These are phyloP conservation scores for Phytophthora pini DNA, from an alignment of 352 stramenopile species.

Conservation along the genomic window DNA sequence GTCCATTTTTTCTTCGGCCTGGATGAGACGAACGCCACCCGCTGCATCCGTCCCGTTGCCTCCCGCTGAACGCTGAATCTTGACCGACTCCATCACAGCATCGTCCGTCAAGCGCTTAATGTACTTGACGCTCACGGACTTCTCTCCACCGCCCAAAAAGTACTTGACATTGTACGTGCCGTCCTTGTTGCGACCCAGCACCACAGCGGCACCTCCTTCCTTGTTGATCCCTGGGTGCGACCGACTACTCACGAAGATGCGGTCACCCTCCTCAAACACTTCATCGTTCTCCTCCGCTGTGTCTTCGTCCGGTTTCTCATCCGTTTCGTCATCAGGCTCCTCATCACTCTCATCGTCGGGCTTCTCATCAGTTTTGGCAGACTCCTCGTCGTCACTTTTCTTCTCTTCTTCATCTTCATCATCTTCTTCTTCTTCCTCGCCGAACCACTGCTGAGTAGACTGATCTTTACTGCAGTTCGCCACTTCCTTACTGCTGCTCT, in stretches of 20 bases:
- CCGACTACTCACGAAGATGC: slow-evolving; percentile 77
- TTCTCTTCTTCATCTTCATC: slow-evolving; percentile 21
- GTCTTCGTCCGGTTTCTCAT: slow-evolving; percentile 9
- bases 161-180: slow-evolving; percentile 88
- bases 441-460: slow-evolving; percentile 47
- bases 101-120: slow-evolving; percentile 75
- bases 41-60: slow-evolving; percentile 34
- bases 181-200: slow-evolving; percentile 64
- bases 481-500: slow-evolving; percentile 3
- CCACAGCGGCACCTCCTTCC: slow-evolving; percentile 62
- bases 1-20: slow-evolving; percentile 52
- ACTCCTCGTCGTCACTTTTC: neutral
- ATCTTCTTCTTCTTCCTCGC: slow-evolving; percentile 27
- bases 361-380: neutral
- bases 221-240: slow-evolving; percentile 86
- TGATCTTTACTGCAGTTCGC: slow-evolving; percentile 3
- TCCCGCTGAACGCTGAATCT: slow-evolving; percentile 41
- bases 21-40: slow-evolving; percentile 31
- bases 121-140: slow-evolving; percentile 63
- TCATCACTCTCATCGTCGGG: slow-evolving; percentile 11
- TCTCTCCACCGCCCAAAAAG: slow-evolving; percentile 79
- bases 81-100: slow-evolving; percentile 78
- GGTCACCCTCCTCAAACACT: slow-evolving; percentile 62
- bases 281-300: slow-evolving; percentile 49
- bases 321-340: neutral